These are phyloP conservation scores for Pugionium cornutum DNA, from an alignment of 345 rosid species.

Conservation along the genomic window DNA sequence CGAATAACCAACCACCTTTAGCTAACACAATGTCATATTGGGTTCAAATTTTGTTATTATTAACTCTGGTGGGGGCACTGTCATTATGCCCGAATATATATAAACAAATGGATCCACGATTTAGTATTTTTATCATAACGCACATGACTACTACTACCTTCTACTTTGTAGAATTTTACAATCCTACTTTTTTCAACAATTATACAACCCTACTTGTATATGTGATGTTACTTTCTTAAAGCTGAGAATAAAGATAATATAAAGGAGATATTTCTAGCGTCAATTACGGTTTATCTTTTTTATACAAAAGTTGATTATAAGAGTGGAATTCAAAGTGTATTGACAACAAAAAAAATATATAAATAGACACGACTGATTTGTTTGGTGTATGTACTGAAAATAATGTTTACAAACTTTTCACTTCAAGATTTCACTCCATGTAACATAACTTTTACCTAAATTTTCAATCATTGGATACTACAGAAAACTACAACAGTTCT, in stretches of 20 bases:
- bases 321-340: constrained; percentile 7
- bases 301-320: background rate
- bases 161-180: constrained; percentile 11
- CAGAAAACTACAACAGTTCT: too few species aligned
- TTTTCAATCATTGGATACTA: too few species aligned
- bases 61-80: constrained; percentile 19
- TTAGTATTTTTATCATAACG: background rate
- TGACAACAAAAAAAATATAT: constrained; percentile 10
- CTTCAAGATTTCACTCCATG: too few species aligned
- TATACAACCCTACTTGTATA: constrained; percentile 31
- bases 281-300: constrained; percentile 35
- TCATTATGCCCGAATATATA: background rate
- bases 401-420: too few species aligned
- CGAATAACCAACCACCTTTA: too few species aligned
- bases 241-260: background rate
- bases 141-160: constrained; percentile 25
- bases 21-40: background rate
- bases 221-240: constrained; percentile 29
- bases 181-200: background rate
- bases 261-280: constrained; percentile 31
- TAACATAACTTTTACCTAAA: too few species aligned
- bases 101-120: constrained; percentile 13
- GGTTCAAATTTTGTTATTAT: background rate
- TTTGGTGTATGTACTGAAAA: background rate
- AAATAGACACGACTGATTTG: constrained; percentile 16